Percentiles rank a stretch among this genome's conserved stretches.
These are phyloP conservation scores for Saccharomyces jurei DNA, from an alignment of 805 yeast species.

Conservation along the genomic window DNA sequence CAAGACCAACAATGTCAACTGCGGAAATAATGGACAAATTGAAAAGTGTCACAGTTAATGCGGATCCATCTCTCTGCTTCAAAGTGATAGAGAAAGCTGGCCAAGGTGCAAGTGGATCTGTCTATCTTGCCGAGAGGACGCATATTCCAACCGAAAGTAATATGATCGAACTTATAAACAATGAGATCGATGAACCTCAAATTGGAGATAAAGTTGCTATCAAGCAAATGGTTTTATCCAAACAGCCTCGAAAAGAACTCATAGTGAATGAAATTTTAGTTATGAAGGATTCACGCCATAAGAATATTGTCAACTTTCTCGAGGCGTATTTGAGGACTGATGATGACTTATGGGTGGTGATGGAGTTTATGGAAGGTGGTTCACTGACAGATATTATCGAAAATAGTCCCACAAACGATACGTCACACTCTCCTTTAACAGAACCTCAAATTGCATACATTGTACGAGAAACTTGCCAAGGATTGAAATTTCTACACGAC, in stretches of 20 bases:
- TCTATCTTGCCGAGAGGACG: conserved; percentile 69
- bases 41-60: conserved; percentile 69
- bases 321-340: conserved; percentile 79
- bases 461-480: conserved; percentile 83
- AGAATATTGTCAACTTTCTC: conserved; percentile 87
- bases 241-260: conserved; percentile 89
- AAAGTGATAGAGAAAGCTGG: conserved; percentile 80
- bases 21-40: conserved; percentile 77
- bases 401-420: conserved; percentile 53
- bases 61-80: conserved; percentile 80
- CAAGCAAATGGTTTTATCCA: conserved; percentile 87
- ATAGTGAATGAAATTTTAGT: conserved; percentile 93
- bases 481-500: conserved; percentile 83
- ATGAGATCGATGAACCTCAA: conserved; percentile 18
- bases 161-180: conserved; percentile 6
- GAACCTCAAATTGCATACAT: conserved; percentile 91
- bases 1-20: conserved; percentile 66
- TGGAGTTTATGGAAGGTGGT: conserved; percentile 99
- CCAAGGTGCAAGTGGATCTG: conserved; percentile 97
- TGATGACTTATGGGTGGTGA: conserved; percentile 92
- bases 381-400: conserved; percentile 92
- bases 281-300: conserved; percentile 92
- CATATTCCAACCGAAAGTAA: conserved; percentile 30
- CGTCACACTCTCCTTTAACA: conserved; percentile 37
- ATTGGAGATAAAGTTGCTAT: conserved; percentile 76